phyloP scores from a whole-genome alignment of 2,329 filamentous ascomycete species.

The Apiospora sp. region DNA sequence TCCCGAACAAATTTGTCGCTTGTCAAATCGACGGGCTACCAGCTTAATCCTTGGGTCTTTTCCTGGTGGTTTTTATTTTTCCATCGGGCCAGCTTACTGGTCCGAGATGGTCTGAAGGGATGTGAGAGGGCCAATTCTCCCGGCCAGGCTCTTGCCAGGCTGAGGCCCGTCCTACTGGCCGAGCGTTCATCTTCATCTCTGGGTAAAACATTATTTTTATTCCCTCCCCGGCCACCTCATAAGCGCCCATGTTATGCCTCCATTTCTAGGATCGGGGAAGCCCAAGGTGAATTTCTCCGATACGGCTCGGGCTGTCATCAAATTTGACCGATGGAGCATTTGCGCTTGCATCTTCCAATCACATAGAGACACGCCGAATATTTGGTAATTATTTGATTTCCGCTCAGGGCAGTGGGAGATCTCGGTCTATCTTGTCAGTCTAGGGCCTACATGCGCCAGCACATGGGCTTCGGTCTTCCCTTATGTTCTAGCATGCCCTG shows the following conservation, averaged over 20 bases:
- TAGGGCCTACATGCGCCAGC: slow-evolving; percentile 43
- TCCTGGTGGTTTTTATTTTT: not conserved
- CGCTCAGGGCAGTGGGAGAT: slow-evolving; percentile 21
- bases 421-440: not conserved
- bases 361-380: slow-evolving; percentile 27
- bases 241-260: slow-evolving; percentile 17
- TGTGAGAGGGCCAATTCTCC: not conserved
- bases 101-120: not conserved
- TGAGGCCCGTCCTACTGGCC: not conserved
- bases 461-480: slow-evolving; percentile 14
- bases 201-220: slow-evolving; percentile 12
- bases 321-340: slow-evolving; percentile 12
- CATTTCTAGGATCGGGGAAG: not conserved
- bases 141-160: not conserved
- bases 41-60: not conserved
- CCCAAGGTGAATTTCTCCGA: slow-evolving; percentile 20
- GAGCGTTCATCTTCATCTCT: slow-evolving; percentile 8
- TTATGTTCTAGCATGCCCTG: not conserved
- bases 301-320: slow-evolving; percentile 10
- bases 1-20: slow-evolving; percentile 1
- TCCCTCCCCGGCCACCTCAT: slow-evolving; percentile 9
- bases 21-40: not conserved
- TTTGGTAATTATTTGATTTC: slow-evolving; percentile 22
- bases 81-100: not conserved
- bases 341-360: slow-evolving; percentile 30